Evolutionary conservation across 805 yeast species (phyloP).

Genomic region (Nakazawaea molendinolei): DNA sequence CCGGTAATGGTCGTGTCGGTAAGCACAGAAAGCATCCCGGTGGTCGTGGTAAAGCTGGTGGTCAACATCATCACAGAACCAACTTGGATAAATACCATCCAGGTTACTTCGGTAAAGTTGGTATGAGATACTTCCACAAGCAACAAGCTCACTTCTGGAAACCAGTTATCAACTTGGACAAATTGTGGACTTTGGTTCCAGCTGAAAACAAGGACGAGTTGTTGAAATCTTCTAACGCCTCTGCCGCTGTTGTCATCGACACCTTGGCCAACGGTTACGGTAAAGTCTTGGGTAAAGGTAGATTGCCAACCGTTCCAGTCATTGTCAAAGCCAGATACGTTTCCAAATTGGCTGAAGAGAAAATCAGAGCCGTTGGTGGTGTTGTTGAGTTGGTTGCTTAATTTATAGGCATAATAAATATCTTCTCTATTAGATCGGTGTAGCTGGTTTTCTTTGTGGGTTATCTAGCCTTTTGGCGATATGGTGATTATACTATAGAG

Average conservation of each 20-base stretch:
- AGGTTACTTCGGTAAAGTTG: constrained; percentile 99
- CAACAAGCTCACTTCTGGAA: constrained; percentile 93
- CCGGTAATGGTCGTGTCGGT: constrained; percentile 99
- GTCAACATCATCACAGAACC: constrained; percentile 99
- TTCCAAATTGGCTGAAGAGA: constrained; percentile 98
- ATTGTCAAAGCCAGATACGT: constrained; percentile 99
- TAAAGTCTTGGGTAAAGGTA: constrained; percentile 99
- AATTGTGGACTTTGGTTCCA: constrained; percentile 95
- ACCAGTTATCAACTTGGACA: constrained; percentile 97
- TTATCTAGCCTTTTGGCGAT: too few species aligned
- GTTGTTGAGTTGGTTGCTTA: constrained; percentile 98
- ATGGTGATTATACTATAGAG: too few species aligned
- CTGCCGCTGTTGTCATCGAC: constrained; percentile 98
- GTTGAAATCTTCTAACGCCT: constrained; percentile 74
- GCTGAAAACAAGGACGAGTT: constrained; percentile 91
- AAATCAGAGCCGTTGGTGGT: constrained; percentile 99
- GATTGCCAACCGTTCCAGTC: constrained; percentile 96
- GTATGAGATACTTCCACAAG: constrained; percentile 99
- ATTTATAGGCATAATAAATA: constrained; percentile 20
- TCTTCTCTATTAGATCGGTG: background rate
- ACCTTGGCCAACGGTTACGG: constrained; percentile 99
- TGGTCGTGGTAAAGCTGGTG: constrained; percentile 99
- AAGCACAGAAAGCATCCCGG: constrained; percentile 99
- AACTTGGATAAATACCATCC: constrained; percentile 99
- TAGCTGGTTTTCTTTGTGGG: too few species aligned